These are phyloP conservation scores for Mrakia frigida DNA, from an alignment of 768 basidiomycete species.

Conservation along the genomic window DNA sequence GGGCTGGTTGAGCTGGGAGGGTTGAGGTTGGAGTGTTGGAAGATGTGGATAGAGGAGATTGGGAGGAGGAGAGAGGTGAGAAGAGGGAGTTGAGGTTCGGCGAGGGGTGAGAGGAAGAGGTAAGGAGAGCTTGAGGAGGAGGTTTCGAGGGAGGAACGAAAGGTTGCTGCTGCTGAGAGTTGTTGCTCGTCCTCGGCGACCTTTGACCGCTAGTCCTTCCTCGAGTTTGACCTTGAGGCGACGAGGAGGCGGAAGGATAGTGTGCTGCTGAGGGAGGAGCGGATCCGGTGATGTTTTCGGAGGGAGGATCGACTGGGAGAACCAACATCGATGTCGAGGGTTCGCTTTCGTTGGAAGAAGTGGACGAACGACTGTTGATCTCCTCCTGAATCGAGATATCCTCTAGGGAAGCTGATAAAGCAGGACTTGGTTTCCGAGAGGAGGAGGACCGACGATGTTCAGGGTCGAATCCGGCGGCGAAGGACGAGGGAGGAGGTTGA, in stretches of 20 bases:
- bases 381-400: not conserved
- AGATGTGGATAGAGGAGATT: not conserved
- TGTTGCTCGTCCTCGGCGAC: not conserved
- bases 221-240: not conserved
- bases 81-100: not conserved
- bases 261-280: not conserved
- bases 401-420: constrained; percentile 10
- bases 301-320: not conserved
- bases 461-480: not conserved
- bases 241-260: too few species aligned
- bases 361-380: constrained; percentile 1
- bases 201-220: too few species aligned
- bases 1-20: not conserved
- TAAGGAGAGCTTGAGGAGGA: not conserved
- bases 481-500: not conserved
- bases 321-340: not conserved
- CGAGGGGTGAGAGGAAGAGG: not conserved
- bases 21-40: not conserved
- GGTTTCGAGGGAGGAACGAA: not conserved
- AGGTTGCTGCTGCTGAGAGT: not conserved
- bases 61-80: not conserved
- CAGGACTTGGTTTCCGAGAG: not conserved
- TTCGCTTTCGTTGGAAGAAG: not conserved
- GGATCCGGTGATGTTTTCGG: not conserved
- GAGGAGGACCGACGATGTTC: not conserved